Conservation (phyloP, 768 basidiomycete species). For the Podaxis sp. region DNA sequence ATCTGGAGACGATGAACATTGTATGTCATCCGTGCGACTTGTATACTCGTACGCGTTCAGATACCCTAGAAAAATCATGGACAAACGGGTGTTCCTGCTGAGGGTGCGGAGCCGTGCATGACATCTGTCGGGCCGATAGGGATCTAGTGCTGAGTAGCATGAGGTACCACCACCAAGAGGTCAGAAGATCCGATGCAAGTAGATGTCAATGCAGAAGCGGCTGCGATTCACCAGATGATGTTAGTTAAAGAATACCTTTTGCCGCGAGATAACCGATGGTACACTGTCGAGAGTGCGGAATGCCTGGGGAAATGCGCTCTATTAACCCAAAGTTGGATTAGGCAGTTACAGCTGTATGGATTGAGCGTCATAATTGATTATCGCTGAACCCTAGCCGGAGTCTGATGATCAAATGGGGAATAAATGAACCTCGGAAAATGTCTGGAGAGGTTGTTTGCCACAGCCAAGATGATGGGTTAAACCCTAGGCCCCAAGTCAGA, state of each 20-base stretch:
- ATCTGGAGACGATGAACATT: not conserved
- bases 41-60: not conserved
- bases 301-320: too few relatives aligned
- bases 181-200: not conserved
- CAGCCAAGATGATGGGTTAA: not conserved
- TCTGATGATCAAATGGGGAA: not conserved
- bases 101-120: not conserved
- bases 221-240: not conserved
- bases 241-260: not conserved
- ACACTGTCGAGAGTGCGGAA: not conserved
- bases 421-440: constrained; percentile 10
- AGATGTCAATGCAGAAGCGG: not conserved
- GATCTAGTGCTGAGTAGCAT: not conserved
- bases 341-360: not conserved
- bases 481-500: not conserved
- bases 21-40: not conserved
- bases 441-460: constrained; percentile 3
- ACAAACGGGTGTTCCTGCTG: not conserved
- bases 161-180: not conserved
- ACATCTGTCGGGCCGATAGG: not conserved
- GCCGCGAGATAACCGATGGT: constrained; percentile 2
- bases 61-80: not conserved
- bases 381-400: not conserved
- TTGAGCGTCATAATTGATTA: not conserved
- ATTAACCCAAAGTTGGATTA: not conserved